These are phyloP conservation scores for Mariannaea sp. DNA, from an alignment of 2,329 filamentous ascomycete species.

Conservation along the genomic window DNA sequence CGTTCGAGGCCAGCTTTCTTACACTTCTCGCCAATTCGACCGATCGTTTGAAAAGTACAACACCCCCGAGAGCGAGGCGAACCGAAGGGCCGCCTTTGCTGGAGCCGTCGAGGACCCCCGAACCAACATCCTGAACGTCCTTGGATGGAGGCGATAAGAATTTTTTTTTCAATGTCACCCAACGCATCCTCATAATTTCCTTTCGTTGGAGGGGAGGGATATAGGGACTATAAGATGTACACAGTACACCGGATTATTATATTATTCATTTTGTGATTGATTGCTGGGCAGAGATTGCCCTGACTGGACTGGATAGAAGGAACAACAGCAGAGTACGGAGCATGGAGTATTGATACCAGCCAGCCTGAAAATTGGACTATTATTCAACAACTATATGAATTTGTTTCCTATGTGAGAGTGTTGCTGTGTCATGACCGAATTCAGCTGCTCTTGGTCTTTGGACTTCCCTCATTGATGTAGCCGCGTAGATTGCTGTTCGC, in stretches of 20 bases:
- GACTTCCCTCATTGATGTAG: no score
- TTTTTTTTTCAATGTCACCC: no score
- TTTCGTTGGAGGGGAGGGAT: no score
- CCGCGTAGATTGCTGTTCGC: no score
- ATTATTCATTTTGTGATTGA: constrained; percentile 5
- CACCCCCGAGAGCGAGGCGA: constrained; percentile 29
- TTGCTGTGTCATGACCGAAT: no score
- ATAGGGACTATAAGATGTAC: background rate
- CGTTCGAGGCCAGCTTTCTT: constrained; percentile 27
- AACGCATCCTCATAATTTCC: no score
- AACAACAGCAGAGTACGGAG: constrained; percentile 8
- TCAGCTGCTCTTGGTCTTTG: no score
- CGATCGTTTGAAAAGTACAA: constrained; percentile 35
- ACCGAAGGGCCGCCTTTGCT: constrained; percentile 27
- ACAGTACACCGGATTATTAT: constrained; percentile 6
- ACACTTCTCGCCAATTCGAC: constrained; percentile 31
- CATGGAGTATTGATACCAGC: constrained; percentile 23
- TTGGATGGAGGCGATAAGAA: constrained; percentile 26
- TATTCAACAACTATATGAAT: background rate
- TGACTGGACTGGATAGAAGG: constrained; percentile 10
- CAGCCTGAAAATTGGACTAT: constrained; percentile 7
- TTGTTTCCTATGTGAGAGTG: background rate
- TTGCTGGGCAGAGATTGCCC: background rate
- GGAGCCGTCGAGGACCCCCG: constrained; percentile 33
- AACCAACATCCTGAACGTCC: constrained; percentile 34